These are phyloP conservation scores for Mortierella sp. DNA, from an alignment of 371 early-diverging fungal genomes.

Conservation along the genomic window DNA sequence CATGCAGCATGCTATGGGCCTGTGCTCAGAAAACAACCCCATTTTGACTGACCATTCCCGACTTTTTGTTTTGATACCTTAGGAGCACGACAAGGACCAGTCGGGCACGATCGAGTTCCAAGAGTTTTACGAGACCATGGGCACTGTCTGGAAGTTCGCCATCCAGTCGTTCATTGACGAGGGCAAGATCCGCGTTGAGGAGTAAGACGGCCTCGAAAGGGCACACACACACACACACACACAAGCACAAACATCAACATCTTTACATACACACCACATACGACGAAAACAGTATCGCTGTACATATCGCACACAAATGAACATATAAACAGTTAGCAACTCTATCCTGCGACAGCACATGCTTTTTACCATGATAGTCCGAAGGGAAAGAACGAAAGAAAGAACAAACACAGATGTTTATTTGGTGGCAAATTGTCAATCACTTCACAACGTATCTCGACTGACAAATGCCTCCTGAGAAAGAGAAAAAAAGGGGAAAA, in stretches of 20 bases:
- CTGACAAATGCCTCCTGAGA: background rate
- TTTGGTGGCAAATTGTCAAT: background rate
- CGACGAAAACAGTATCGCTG: background rate
- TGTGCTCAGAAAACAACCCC: background rate
- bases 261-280: background rate
- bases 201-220: too few relatives aligned
- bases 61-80: background rate
- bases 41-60: background rate
- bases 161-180: constrained; percentile 55
- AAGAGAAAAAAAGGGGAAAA: background rate
- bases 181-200: constrained; percentile 45
- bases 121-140: constrained; percentile 49
- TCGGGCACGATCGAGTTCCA: constrained; percentile 28
- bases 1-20: background rate
- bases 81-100: constrained; percentile 34
- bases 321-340: background rate
- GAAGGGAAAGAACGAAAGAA: background rate
- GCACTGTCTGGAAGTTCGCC: constrained; percentile 52
- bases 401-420: background rate
- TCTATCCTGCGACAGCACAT: too few relatives aligned
- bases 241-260: too few relatives aligned
- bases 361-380: background rate
- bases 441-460: background rate
- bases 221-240: background rate
- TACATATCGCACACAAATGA: background rate